These are phyloP conservation scores for Aspergillus pseudoviridinutans DNA, from an alignment of 2,329 filamentous ascomycete species.

Conservation along the genomic window DNA sequence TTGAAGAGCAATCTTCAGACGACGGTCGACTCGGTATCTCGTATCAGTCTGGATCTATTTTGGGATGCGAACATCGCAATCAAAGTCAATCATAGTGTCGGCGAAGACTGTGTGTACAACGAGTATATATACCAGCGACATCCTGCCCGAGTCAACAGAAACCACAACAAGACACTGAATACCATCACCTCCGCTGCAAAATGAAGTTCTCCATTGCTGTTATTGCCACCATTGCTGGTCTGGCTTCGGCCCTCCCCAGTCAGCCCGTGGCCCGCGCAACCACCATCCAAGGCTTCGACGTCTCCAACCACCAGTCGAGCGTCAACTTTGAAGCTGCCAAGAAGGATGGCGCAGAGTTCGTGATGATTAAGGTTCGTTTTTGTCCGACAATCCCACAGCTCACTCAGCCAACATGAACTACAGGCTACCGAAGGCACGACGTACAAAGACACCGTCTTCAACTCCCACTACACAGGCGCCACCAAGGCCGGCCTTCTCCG, in stretches of 20 bases:
- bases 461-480: constrained; percentile 46
- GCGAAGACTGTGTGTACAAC: too few relatives aligned
- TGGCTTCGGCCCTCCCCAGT: constrained; percentile 1
- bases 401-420: background rate
- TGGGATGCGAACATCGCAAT: background rate
- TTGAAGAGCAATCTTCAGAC: background rate
- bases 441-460: constrained; percentile 46
- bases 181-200: background rate
- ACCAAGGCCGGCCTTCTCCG: constrained; percentile 51
- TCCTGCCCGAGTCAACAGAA: background rate
- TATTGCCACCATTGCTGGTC: background rate
- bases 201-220: constrained; percentile 6
- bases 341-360: constrained; percentile 9
- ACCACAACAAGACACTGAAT: background rate
- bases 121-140: background rate
- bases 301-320: constrained; percentile 9
- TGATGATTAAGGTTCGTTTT: constrained; percentile 6
- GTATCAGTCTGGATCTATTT: background rate
- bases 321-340: constrained; percentile 9
- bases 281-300: constrained; percentile 10
- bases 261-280: background rate
- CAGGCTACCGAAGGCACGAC: constrained; percentile 51
- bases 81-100: background rate
- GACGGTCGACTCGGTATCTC: background rate
- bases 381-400: too few relatives aligned